phyloP scores from a whole-genome alignment of 1,284 basidiomycete genomes.

The Malassezia cuniculi region DNA sequence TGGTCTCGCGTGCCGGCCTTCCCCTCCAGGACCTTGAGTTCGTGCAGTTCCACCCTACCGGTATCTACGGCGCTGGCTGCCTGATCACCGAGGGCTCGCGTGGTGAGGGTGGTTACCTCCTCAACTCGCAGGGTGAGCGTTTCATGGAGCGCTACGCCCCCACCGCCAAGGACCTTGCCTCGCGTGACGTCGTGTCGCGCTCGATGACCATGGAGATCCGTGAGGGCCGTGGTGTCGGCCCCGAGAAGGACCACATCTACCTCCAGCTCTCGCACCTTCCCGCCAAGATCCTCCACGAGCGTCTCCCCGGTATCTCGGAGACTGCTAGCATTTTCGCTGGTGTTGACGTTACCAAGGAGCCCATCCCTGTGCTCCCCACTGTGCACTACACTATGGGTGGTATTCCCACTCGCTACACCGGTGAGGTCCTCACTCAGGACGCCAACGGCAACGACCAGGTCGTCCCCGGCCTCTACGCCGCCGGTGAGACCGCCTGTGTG shows the following conservation, averaged over 20 bases:
- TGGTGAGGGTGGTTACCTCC: slow-evolving; percentile 95
- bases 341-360: slow-evolving; percentile 99
- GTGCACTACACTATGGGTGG: slow-evolving; percentile 65
- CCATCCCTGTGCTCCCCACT: slow-evolving; percentile 53
- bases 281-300: slow-evolving; percentile 86
- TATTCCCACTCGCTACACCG: slow-evolving; percentile 97
- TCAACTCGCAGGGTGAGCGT: slow-evolving; percentile 97
- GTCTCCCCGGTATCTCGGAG: slow-evolving; percentile 97
- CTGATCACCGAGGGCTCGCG: slow-evolving; percentile 98
- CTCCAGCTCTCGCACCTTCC: slow-evolving; percentile 95
- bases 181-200: slow-evolving; percentile 96
- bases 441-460: slow-evolving; percentile 70
- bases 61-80: slow-evolving; percentile 98
- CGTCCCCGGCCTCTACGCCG: slow-evolving; percentile 94
- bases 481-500: slow-evolving; percentile 95
- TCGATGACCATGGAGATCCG: slow-evolving; percentile 99
- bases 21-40: slow-evolving; percentile 97
- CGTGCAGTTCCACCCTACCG: slow-evolving; percentile 99
- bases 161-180: slow-evolving; percentile 97
- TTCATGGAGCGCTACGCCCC: slow-evolving; percentile 99
- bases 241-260: slow-evolving; percentile 95
- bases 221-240: slow-evolving; percentile 95
- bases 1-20: slow-evolving; percentile 91
- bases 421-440: slow-evolving; percentile 66
- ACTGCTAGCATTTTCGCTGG: slow-evolving; percentile 98